Base-by-base conservation (phyloP, 2,329 filamentous ascomycete species). In the Arthrinium phaeospermum region DNA sequence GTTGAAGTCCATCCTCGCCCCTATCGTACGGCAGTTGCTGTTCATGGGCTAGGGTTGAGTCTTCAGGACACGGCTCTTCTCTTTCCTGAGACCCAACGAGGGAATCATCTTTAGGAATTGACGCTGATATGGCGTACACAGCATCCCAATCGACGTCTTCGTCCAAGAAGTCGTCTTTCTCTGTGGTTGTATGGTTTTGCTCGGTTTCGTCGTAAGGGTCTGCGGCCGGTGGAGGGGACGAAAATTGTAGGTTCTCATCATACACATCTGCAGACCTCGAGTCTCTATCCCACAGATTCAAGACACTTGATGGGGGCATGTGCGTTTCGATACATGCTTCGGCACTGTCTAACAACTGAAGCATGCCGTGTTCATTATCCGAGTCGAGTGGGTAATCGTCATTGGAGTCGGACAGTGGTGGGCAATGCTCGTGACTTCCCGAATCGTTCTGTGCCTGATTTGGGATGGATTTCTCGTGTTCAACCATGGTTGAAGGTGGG, bases 81-180 rank as follows among this genome's bases (percentile, higher is more conserved):
- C 19, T 68, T 27, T 73, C 61, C 45, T 27, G 70, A 22, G 47
- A 37, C 14, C 69, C 70, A 51, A 44, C 46, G 46, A 69, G 27
- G 2, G 76, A 75, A 44, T 70, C 24, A 45, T 71, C 27, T 69
- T 73, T 74, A 19, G 73, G 73, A 4, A 75, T 71, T 10, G 53
- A 64, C 53, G 71, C 74, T 10, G 71, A 71, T 24, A 77, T 74
- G 13, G 71, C 46, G 69, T 77, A 73, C 10, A 86, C 77, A 5
- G 74, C 68, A 53, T 81, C 76, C 85, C 85, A 86, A 72, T 86
- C 84, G 19, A 85, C 77, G 3, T 83, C 82, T 16, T 83, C 79
- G 37, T 81, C 79, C 10, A 86, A 75, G 3, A 83, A 73, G 27
- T 83, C 76, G n/a, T 78, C 73, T 46, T 73, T 70, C 14, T 14